Base-by-base conservation (phyloP, 2,329 filamentous ascomycete genomes). In the Diaporthe humulicola region DNA sequence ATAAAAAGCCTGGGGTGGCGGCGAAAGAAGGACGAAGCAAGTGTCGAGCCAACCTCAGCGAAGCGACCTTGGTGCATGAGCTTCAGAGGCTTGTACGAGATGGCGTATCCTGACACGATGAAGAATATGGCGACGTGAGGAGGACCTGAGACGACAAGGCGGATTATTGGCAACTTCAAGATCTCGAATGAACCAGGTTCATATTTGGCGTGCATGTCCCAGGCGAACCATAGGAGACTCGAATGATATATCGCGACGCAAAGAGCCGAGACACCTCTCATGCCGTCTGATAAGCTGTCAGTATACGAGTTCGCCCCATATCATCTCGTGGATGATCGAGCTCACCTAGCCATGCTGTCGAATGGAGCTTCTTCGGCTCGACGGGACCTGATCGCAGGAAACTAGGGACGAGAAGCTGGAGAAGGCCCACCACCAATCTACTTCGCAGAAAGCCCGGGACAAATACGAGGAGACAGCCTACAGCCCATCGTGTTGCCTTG, bases 91-190 rank as follows among this genome's bases (percentile, higher is more conserved):
- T 83, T 83, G 71, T 81, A 79, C 40, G 82, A 84, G 33, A 87
- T 80, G 1, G 82, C 83, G 73, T 83, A 86, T 10, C 85, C 84
- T 0, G 84, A 86, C 19, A 86, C 81, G 25, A 84, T 83, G 73
- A 84, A 82, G 74, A 84, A 84, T 9, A 83, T 77, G 25, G 80
- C 76, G 33, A 84, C 83, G 78, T 82, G 82, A 10, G 80, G 78
- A 22, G 78, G 73, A 2, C 79, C 81, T 5, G 78, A 77, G 70
- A 81, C 79, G 25, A 81, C 69, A 15, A 83, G 75, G 7, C 82
- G 79, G 30, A 84, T 76, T 10, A 82, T 79, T 1, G 81, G 82
- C 7, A 83, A 70, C 70, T 82, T 80, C 19, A 78, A 33, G 12
- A 77, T 33, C 50, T 75, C 73, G 42, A 42, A 56, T 36, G 74